Evolutionary conservation across 208 protist species (phyloP), one percentile per base, ranked within the genome.

Genomic region (Wallacemonas sp.): DNA sequence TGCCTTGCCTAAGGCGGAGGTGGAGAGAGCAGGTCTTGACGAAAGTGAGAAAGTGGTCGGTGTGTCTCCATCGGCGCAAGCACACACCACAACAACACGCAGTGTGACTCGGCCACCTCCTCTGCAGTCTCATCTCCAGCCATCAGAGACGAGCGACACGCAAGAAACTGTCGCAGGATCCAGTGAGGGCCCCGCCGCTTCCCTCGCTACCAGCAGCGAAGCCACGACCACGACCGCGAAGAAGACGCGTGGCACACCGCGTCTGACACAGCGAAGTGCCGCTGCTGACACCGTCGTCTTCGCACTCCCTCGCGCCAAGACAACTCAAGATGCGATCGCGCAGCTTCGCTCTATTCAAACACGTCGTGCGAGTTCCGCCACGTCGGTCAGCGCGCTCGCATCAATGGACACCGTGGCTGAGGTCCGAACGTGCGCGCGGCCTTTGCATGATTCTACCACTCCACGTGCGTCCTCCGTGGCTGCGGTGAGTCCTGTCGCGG

Each of bases 321-420:
- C 65, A n/a, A 70, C 75, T 2, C 64, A 64, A 14, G 75, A 85
- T 39, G 79, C 79, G 8, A 44, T 85, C 22, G 68, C 64, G 24
- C 54, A 68, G 60, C 71, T 85, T 54, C 74, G 72, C 15, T 53
- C 56, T 4, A 68, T 75, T 14, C 79, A 81, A 62, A 54, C 44
- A 8, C 61, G 54, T 12, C 24, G 49, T 6, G 22, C 46, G 3
- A 17, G 53, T 26, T 51, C 55, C 44, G 28, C 54, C 21, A 11
- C 44, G 22, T 42, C 38, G 38, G 12, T 42, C 12, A 49, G 44
- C 44, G 44, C 44, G 44, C 9, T 14, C 9, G 6, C 36, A 41
- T 14, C 36, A 41, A 14, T 14, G 36, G 36, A 6, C 6, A 17
- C 36, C 14, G 36, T 14, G 36, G 14, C 9, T 41, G 36, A 41